Percentiles rank a stretch among this genome's conserved stretches.
Evolutionary conservation across 305 asterid species (phyloP).

Genomic region (Caryopteris hybrid): DNA sequence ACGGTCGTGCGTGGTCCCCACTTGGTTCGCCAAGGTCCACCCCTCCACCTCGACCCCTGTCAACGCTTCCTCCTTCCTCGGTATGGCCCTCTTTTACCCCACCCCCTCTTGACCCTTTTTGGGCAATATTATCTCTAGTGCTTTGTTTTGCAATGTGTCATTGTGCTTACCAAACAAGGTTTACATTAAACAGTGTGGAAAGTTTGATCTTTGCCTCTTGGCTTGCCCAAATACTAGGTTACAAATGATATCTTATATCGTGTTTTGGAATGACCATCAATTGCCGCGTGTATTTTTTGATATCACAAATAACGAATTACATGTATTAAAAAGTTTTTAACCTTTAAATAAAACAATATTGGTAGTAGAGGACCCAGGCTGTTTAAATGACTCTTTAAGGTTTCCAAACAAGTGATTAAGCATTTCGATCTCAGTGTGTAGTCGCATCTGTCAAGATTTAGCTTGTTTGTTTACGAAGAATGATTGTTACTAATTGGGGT

Average conservation of each 20-base stretch:
- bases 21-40: conserved; percentile 89
- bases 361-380: no score
- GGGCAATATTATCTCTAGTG: not conserved
- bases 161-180: not conserved
- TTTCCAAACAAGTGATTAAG: not conserved
- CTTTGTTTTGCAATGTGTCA: not conserved
- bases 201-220: not conserved
- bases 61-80: conserved; percentile 81
- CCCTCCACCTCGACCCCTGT: conserved; percentile 77
- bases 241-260: no score
- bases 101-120: not conserved
- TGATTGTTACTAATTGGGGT: conserved; percentile 34
- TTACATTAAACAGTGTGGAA: no score
- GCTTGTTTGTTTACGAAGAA: conserved; percentile 16
- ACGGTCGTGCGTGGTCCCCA: conserved; percentile 74
- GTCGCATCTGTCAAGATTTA: conserved; percentile 12
- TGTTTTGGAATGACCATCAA: no score
- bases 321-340: no score
- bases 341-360: no score
- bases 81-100: conserved; percentile 29
- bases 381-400: not conserved
- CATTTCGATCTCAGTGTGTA: not conserved
- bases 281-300: no score
- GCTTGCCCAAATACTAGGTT: no score
- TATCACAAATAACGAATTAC: no score